Evolutionary conservation across 148 eudicot species (phyloP).

Genomic region (Amaranthus cruentus): DNA sequence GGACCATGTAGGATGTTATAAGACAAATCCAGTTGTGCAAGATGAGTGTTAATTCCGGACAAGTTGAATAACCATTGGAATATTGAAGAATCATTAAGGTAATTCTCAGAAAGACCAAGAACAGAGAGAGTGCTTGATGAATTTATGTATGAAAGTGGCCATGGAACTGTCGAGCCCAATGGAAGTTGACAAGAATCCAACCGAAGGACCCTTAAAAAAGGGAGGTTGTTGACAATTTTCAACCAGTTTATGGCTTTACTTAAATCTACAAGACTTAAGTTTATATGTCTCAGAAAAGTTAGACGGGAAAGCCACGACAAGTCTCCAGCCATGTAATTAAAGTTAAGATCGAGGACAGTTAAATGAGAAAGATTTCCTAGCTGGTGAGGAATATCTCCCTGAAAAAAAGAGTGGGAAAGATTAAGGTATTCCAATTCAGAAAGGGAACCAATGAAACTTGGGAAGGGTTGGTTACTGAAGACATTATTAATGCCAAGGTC

Average conservation of each 20-base stretch:
- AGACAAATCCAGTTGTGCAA: background rate
- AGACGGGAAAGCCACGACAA: slow-evolving; percentile 2
- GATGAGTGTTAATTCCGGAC: background rate
- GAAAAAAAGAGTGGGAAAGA: background rate
- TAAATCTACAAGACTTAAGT: background rate
- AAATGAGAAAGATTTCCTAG: background rate
- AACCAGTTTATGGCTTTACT: background rate
- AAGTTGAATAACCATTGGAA: background rate
- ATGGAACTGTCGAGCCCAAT: background rate
- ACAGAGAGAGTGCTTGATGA: background rate
- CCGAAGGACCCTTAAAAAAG: slow-evolving; percentile 6
- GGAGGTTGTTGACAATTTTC: background rate
- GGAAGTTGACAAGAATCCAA: background rate
- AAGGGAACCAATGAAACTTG: background rate
- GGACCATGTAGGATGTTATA: background rate
- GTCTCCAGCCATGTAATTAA: background rate
- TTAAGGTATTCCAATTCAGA: background rate
- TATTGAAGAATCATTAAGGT: background rate
- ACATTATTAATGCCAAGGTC: background rate
- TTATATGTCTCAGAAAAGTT: background rate
- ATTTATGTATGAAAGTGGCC: background rate
- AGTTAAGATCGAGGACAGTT: background rate
- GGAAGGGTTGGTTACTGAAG: background rate
- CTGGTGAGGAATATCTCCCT: background rate
- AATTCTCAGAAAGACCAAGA: background rate